Evolutionary conservation across 2,329 filamentous ascomycete genomes (phyloP), one percentile per base, ranked within the genome.

Genomic region (Curvularia spicifera): DNA sequence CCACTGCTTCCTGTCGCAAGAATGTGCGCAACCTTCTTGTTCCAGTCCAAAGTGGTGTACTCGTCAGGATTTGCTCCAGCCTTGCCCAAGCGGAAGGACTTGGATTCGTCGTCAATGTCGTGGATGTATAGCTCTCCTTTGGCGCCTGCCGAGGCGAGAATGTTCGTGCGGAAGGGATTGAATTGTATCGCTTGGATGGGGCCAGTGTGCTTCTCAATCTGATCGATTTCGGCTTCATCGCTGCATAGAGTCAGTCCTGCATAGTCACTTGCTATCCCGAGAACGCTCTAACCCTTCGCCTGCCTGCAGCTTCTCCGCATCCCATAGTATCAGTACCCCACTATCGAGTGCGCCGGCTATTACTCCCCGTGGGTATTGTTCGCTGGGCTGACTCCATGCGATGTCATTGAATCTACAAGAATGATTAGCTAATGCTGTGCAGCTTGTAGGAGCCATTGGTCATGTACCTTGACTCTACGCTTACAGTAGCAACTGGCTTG

Each of bases 41-140:
- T 99, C 96, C 96, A 99, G 68, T 97, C 94, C 60, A 99, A 83
- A 66, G 93, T 96, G 72, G 98, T 95, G 65, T 98, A 91, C 70
- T 99, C 95, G 71, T 98, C 94, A 39, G 93, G 91, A 73, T 94
- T 90, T 63, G 93, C 93, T 42, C 91, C 91, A 37, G 90, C 86
- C 65, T 91, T 96, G 59, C 95, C 95, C 31, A 99, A 83, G 63
- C 93, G 88, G 80, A 96, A 96, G 5, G 94, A 91, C 74, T 91
- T 95, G 56, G 87, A 86, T 67, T 93, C 85, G 76, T 98, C 93
- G 79, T 96, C 93, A 68, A 98, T 82, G 73, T 99, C 94, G 82
- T 95, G 96, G 67, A 99, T 90, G 79, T 91, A 99, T 40, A 99
- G 87, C 80, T 99, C 95, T 74, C 95, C 95, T 79, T 97, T 97